phyloP scores from a whole-genome alignment of 2,329 filamentous ascomycete species.

The Phoma sp. region DNA sequence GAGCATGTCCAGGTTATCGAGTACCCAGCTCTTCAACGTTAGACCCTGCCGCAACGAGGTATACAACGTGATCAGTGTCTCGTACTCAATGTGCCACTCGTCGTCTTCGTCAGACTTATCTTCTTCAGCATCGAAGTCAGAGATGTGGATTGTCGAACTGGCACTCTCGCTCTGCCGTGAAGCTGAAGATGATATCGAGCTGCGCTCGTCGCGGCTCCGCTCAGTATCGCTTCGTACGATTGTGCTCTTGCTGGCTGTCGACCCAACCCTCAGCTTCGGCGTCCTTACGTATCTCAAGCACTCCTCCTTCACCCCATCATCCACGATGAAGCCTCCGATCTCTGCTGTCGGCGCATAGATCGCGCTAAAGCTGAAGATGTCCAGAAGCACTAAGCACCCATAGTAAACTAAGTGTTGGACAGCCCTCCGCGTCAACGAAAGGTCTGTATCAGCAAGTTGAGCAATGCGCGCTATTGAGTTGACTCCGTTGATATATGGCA shows the following conservation, averaged over 20 bases:
- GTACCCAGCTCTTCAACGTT: slow-evolving; percentile 86
- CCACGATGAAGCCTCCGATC: slow-evolving; percentile 78
- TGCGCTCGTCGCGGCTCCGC: slow-evolving; percentile 25
- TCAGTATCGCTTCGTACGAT: slow-evolving; percentile 25
- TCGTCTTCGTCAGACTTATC: slow-evolving; percentile 21
- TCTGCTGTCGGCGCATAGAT: slow-evolving; percentile 86
- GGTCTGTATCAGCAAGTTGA: slow-evolving; percentile 80
- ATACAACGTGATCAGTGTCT: slow-evolving; percentile 77
- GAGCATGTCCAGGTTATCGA: slow-evolving; percentile 73
- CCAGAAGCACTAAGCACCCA: slow-evolving; percentile 84
- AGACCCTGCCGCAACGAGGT: slow-evolving; percentile 81
- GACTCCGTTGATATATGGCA: slow-evolving; percentile 87
- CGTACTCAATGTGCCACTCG: slow-evolving; percentile 29
- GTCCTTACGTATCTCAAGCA: slow-evolving; percentile 78
- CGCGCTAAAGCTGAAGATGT: slow-evolving; percentile 92
- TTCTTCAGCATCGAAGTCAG: slow-evolving; percentile 21
- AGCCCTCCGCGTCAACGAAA: slow-evolving; percentile 83
- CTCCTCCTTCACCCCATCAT: slow-evolving; percentile 80
- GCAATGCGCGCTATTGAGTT: slow-evolving; percentile 89
- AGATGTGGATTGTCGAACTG: slow-evolving; percentile 21
- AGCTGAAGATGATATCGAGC: slow-evolving; percentile 32
- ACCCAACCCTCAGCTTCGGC: slow-evolving; percentile 43
- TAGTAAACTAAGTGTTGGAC: slow-evolving; percentile 92
- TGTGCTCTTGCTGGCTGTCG: slow-evolving; percentile 16
- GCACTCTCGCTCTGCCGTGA: slow-evolving; percentile 25